These are phyloP conservation scores for Fraxinus sp. DNA, from an alignment of 305 asterid species.

Conservation along the genomic window DNA sequence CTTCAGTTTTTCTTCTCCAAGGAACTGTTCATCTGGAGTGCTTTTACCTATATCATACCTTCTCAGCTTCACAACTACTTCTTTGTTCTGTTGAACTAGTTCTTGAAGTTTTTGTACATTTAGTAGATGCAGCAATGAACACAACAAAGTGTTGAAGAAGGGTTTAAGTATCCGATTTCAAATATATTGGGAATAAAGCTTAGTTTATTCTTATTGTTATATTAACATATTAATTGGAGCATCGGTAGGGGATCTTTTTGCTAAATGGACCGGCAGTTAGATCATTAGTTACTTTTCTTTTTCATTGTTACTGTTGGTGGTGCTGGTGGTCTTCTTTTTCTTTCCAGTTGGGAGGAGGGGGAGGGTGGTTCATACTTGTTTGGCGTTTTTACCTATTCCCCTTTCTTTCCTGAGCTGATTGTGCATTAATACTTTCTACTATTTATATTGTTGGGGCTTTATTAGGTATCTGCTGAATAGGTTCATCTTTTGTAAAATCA, in stretches of 20 bases:
- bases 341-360: background rate
- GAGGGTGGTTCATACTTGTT: background rate
- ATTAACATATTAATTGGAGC: background rate
- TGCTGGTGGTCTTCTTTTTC: background rate
- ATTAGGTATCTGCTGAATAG: background rate
- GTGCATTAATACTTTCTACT: background rate
- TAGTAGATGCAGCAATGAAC: background rate
- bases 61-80: constrained; percentile 32
- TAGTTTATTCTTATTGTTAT: background rate
- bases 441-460: background rate
- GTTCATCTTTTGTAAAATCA: background rate
- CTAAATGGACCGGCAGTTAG: background rate
- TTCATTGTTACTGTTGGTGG: background rate
- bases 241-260: background rate
- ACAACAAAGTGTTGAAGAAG: background rate
- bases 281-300: background rate
- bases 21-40: constrained; percentile 33
- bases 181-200: background rate
- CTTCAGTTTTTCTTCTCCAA: constrained; percentile 37
- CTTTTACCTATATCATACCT: constrained; percentile 26
- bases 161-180: background rate
- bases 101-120: constrained; percentile 15
- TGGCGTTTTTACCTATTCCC: constrained; percentile 1
- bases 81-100: constrained; percentile 19
- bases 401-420: background rate